A percentile compares a stretch with the other conserved stretches of the same genome.
These are phyloP conservation scores for Mrakiaceae sp. DNA, from an alignment of 1,284 basidiomycete genomes.

Conservation along the genomic window DNA sequence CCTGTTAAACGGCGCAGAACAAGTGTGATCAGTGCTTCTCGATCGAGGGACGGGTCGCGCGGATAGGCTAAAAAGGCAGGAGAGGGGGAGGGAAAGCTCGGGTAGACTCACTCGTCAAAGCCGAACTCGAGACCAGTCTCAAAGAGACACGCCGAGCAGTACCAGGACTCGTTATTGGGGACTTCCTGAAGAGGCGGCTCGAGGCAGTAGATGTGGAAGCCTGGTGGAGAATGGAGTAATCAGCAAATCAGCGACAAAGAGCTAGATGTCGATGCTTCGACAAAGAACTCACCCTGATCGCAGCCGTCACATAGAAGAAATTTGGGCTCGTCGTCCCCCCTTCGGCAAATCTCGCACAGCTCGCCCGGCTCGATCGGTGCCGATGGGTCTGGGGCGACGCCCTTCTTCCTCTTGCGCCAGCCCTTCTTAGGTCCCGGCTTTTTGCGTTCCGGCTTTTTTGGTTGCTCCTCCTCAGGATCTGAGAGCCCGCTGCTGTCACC, in stretches of 20 bases:
- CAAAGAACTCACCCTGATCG: constrained; percentile 61
- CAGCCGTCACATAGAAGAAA: constrained; percentile 97
- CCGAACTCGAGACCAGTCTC: constrained; percentile 96
- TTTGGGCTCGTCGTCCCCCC: constrained; percentile 72
- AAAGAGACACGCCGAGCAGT: constrained; percentile 83
- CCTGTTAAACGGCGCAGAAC: not conserved
- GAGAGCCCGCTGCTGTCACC: no score
- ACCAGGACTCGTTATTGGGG: constrained; percentile 85
- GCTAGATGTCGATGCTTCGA: constrained; percentile 7
- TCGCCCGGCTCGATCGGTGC: no score
- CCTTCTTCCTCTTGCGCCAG: not conserved
- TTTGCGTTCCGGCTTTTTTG: no score
- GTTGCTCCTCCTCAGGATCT: no score
- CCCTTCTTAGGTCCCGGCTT: not conserved
- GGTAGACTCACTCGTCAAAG: constrained; percentile 60
- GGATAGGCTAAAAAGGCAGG: not conserved
- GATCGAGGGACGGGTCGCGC: not conserved
- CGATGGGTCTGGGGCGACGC: no score
- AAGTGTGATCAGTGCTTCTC: not conserved
- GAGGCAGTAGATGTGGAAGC: constrained; percentile 94
- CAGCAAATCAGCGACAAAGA: not conserved
- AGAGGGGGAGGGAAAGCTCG: not conserved
- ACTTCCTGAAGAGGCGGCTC: constrained; percentile 75
- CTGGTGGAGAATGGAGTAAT: constrained; percentile 35
- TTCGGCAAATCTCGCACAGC: constrained; percentile 78